Evolutionary conservation across 169 alveolate genomes (phyloP), one percentile per base, ranked within the genome.

Genomic region (Condylostoma magnum): DNA sequence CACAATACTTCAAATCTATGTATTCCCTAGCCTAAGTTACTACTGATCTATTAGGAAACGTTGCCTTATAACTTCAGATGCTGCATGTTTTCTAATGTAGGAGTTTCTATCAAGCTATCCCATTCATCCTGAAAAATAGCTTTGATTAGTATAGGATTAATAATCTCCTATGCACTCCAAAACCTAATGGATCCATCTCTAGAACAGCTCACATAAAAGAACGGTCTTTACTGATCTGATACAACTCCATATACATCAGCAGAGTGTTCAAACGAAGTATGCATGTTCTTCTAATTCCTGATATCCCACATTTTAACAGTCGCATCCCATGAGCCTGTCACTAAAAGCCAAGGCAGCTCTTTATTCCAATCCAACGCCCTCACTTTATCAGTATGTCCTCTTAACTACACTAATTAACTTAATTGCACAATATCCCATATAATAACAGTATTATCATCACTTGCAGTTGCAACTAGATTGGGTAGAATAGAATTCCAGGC

Each of bases 281-380:
- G 71, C 15, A 82, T 27, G 68, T 83, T 70, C 0, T 36, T 3
- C 0, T 68, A 69, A 41, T 58, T 55, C 36, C 89, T 46, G 6
- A 78, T 74, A 67, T 84, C 91, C 90, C 91, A 84, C 1, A 80
- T 51, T 43, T 69, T 66, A 30, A 84, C 77, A 2, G 72, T 57
- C 15, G 85, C 80, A 63, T 84, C 91, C 87, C 91, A 84, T 22
- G 85, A 47, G 12, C 89, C 89, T 18, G 90, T 70, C 6, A 80
- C 47, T 0, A 84, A 52, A n/a, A 80, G 20, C 81, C 85, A 78
- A 6, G 91, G 90, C 0, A 84, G 15, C 48, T 84, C 91, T 20
- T 74, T 38, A 44, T 84, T 82, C 83, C 88, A 84, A 3, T 31
- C 54, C 6, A 84, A 36, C 20, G 84, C 91, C 50, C 91, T 54